A percentile compares a stretch with the other conserved stretches of the same genome.
Evolutionary conservation across 345 rosid genomes (phyloP).

Genomic region (Eutrema japonicum): DNA sequence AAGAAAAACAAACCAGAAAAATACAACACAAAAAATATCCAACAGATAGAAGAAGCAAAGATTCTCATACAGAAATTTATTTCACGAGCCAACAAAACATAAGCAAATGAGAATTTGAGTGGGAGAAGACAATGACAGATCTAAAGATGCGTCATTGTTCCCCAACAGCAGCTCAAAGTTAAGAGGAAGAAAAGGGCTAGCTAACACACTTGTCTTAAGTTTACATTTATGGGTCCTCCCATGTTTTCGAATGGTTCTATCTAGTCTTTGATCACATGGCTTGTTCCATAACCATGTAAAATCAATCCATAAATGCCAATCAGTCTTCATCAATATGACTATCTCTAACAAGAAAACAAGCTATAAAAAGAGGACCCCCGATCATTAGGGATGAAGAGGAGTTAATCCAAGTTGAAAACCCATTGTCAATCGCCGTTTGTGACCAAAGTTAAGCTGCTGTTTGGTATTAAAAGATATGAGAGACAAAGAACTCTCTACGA

Average conservation of each 20-base stretch:
- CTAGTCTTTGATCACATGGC: constrained; percentile 37
- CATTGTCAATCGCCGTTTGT: background rate
- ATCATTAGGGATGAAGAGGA: constrained; percentile 10
- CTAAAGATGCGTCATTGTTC: constrained; percentile 36
- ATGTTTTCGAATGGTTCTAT: too few species aligned
- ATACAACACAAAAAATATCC: background rate
- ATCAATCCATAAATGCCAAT: constrained; percentile 12
- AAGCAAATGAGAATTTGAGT: constrained; percentile 31
- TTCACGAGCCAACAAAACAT: constrained; percentile 30
- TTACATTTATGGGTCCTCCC: too few species aligned
- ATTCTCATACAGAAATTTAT: background rate
- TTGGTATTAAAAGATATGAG: background rate
- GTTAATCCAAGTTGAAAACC: background rate
- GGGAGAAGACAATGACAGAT: constrained; percentile 5
- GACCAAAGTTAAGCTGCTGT: constrained; percentile 4
- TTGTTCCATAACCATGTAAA: constrained; percentile 33
- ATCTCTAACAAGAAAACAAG: constrained; percentile 2
- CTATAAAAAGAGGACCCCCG: background rate
- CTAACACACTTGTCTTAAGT: too few species aligned
- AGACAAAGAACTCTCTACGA: background rate
- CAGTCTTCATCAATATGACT: constrained; percentile 1
- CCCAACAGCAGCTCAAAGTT: constrained; percentile 36
- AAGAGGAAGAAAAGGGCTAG: too few species aligned
- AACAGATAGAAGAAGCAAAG: constrained; percentile 6
- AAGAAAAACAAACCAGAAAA: background rate